Percentiles rank a stretch among this genome's conserved stretches.
Evolutionary conservation across 768 basidiomycete species (phyloP).

Genomic region (Mycena kentingensis): DNA sequence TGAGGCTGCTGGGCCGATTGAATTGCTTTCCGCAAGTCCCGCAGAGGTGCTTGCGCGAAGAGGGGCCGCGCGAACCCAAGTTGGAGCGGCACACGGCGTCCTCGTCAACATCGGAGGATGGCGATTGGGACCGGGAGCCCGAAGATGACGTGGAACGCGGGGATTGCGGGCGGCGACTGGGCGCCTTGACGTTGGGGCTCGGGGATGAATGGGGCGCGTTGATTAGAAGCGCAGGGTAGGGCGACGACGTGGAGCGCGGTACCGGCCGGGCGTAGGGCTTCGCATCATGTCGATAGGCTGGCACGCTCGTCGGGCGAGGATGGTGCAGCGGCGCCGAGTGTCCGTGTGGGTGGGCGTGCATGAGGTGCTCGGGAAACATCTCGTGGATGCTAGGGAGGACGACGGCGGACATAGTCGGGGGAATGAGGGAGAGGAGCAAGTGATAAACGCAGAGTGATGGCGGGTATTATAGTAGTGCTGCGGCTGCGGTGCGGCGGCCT

Average conservation of each 20-base stretch:
- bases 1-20: constrained; percentile 44
- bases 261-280: too few species aligned
- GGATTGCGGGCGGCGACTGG: neutral
- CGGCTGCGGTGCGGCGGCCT: too few species aligned
- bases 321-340: neutral
- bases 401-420: neutral
- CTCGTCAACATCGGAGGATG: neutral
- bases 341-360: neutral
- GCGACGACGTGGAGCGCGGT: too few species aligned
- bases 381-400: constrained; percentile 4
- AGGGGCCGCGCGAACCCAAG: neutral
- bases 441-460: too few species aligned
- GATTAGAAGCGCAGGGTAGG: too few species aligned
- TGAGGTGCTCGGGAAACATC: constrained; percentile 7
- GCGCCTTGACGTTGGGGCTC: too few species aligned
- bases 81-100: too few species aligned
- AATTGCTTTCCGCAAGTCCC: constrained; percentile 43
- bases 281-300: too few species aligned
- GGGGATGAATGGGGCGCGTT: too few species aligned
- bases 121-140: neutral
- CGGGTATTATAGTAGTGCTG: too few species aligned
- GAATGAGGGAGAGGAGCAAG: neutral
- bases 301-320: too few species aligned
- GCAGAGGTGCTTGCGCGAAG: constrained; percentile 30
- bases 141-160: neutral